Conservation (phyloP, 768 basidiomycete genomes). For the Auriscalpium orientale region DNA sequence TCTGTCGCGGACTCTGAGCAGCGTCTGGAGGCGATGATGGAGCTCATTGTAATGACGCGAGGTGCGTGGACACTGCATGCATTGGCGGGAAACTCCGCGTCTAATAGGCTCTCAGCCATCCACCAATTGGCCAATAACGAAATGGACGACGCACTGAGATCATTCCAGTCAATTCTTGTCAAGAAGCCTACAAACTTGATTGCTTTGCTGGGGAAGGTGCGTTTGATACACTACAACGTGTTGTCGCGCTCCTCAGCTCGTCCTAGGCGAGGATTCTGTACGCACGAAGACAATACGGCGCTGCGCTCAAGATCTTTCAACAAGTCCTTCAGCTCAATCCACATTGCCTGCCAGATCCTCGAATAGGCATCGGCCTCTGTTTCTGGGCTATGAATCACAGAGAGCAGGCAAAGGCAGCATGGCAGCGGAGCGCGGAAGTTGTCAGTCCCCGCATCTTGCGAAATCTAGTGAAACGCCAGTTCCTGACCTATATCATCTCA, state of each 20-base stretch:
- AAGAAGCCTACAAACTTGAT: conserved; percentile 81
- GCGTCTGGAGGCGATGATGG: conserved; percentile 12
- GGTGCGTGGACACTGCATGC: conserved; percentile 31
- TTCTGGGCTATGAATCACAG: conserved; percentile 86
- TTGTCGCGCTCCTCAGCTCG: neutral
- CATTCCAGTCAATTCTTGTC: conserved; percentile 73
- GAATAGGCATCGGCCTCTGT: conserved; percentile 93
- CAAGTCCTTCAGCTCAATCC: conserved; percentile 74
- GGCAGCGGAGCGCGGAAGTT: conserved; percentile 83
- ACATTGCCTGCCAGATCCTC: conserved; percentile 79
- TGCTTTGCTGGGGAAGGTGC: conserved; percentile 80
- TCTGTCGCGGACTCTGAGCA: conserved; percentile 42
- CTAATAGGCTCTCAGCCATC: conserved; percentile 45
- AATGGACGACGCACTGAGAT: conserved; percentile 74
- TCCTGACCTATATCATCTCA: conserved; percentile 20
- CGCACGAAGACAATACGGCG: conserved; percentile 64
- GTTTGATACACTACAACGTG: neutral
- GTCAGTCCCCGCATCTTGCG: conserved; percentile 37
- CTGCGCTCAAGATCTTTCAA: conserved; percentile 82
- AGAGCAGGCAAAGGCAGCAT: conserved; percentile 76
- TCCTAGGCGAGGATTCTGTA: conserved; percentile 78
- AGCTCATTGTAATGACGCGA: conserved; percentile 56
- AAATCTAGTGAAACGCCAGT: neutral
- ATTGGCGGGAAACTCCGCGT: neutral
- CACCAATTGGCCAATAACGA: conserved; percentile 73